Evolutionary conservation across 306 rosid species (phyloP).

Genomic region (Begonia fuchsioides): DNA sequence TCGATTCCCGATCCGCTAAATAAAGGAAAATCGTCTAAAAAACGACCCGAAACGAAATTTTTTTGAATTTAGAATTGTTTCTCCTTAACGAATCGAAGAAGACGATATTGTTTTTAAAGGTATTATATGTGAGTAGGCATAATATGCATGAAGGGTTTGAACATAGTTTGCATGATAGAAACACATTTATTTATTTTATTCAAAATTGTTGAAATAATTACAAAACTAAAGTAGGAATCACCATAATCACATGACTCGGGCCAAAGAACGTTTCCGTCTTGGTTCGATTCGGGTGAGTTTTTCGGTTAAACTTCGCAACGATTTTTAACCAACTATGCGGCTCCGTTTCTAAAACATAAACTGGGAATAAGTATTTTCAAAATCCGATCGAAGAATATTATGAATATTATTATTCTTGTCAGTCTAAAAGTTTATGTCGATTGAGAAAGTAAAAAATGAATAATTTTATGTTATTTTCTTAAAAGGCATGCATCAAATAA

Average conservation of each 20-base stretch:
- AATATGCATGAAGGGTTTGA: slow-evolving; percentile 44
- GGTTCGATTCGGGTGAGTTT: slow-evolving; percentile 58
- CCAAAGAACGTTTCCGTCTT: slow-evolving; percentile 24
- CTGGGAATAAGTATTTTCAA: no score
- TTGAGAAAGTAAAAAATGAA: no score
- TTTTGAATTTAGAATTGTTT: no score
- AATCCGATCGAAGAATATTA: no score
- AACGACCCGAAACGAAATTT: no score
- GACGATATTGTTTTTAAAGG: slow-evolving; percentile 33
- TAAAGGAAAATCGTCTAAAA: no score
- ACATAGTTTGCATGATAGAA: slow-evolving; percentile 46
- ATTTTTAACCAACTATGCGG: no score
- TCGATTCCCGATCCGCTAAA: slow-evolving; percentile 13
- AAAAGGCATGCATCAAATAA: no score
- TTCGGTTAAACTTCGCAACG: slow-evolving; percentile 31
- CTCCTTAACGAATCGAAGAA: slow-evolving; percentile 4
- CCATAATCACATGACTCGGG: slow-evolving; percentile 29
- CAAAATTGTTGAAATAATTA: slow-evolving; percentile 6
- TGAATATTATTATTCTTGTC: no score
- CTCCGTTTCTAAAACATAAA: no score
- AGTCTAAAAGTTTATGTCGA: no score
- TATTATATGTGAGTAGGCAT: slow-evolving; percentile 47
- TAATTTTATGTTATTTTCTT: no score
- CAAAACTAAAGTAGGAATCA: slow-evolving; percentile 16
- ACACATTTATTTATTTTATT: slow-evolving; percentile 17